These are phyloP conservation scores for Saccharomyces kudriavzevii DNA, from an alignment of 805 yeast genomes.

Conservation along the genomic window DNA sequence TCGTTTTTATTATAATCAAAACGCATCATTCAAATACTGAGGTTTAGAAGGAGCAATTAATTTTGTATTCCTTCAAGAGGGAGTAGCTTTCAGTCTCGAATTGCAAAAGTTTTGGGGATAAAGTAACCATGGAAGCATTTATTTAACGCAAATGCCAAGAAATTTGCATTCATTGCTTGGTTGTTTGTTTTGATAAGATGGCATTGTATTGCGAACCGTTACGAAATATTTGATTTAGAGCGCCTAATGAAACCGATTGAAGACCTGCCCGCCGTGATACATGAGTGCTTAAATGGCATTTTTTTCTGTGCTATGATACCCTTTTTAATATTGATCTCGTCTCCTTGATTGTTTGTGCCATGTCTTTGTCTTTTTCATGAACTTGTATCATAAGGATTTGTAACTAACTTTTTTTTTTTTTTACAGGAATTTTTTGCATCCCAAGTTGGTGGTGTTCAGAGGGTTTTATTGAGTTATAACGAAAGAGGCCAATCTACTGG, in stretches of 20 bases:
- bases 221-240: neutral
- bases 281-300: neutral
- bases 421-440: conserved; percentile 78
- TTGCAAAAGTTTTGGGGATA: neutral
- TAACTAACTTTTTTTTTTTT: conserved; percentile 12
- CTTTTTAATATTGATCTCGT: neutral
- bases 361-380: conserved; percentile 1
- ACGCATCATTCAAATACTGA: neutral
- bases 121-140: neutral
- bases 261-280: neutral
- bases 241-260: neutral
- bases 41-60: conserved; percentile 24
- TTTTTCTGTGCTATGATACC: neutral
- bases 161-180: neutral
- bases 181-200: neutral
- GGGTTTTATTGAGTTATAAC: conserved; percentile 68
- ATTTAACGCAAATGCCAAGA: neutral
- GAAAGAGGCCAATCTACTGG: conserved; percentile 88
- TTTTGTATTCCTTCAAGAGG: conserved; percentile 23
- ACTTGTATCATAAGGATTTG: conserved; percentile 1
- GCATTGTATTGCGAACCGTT: neutral
- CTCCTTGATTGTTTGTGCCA: neutral
- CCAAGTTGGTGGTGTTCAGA: conserved; percentile 77
- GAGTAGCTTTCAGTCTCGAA: conserved; percentile 1
- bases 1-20: neutral